Percentiles rank a stretch among this genome's conserved stretches.
phyloP scores from a whole-genome alignment of 2,329 filamentous ascomycete genomes.

The Diaporthe sp. region DNA sequence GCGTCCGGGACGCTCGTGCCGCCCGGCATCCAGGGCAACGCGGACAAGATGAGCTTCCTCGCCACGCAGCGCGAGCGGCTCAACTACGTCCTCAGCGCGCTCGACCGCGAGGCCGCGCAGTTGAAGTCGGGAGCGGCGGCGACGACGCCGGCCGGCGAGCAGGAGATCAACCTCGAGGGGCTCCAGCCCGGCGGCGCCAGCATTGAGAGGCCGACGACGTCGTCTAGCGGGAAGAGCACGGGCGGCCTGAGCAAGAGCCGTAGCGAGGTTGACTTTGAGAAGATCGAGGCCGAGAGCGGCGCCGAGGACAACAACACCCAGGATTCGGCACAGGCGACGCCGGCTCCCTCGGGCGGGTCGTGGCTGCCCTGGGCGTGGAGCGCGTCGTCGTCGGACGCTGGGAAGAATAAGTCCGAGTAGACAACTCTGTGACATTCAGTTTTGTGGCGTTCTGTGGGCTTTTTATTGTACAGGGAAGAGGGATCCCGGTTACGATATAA shows the following conservation, averaged over 20 bases:
- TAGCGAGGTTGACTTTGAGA: slow-evolving; percentile 91
- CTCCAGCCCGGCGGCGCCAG: not conserved
- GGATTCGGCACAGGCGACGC: slow-evolving; percentile 46
- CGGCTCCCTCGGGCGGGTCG: slow-evolving; percentile 48
- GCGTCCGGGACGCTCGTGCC: slow-evolving; percentile 77
- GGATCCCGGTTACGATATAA: slow-evolving; percentile 2
- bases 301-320: slow-evolving; percentile 64
- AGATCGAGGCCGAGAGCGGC: slow-evolving; percentile 82
- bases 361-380: slow-evolving; percentile 68
- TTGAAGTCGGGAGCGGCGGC: slow-evolving; percentile 56
- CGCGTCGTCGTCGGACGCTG: slow-evolving; percentile 44
- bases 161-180: slow-evolving; percentile 24
- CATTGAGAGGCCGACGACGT: slow-evolving; percentile 56
- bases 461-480: not conserved
- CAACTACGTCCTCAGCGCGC: slow-evolving; percentile 79
- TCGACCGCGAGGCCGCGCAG: slow-evolving; percentile 83
- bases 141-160: not conserved
- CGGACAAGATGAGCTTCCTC: slow-evolving; percentile 81
- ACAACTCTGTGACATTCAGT: not conserved
- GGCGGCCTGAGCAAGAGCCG: slow-evolving; percentile 82
- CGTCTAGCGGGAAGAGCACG: slow-evolving; percentile 62
- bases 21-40: slow-evolving; percentile 72
- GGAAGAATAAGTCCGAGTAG: slow-evolving; percentile 48
- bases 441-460: slow-evolving; percentile 1
- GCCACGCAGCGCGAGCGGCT: slow-evolving; percentile 84